Evolutionary conservation across 768 basidiomycete species (phyloP).

Genomic region (Tulasnella calospora): DNA sequence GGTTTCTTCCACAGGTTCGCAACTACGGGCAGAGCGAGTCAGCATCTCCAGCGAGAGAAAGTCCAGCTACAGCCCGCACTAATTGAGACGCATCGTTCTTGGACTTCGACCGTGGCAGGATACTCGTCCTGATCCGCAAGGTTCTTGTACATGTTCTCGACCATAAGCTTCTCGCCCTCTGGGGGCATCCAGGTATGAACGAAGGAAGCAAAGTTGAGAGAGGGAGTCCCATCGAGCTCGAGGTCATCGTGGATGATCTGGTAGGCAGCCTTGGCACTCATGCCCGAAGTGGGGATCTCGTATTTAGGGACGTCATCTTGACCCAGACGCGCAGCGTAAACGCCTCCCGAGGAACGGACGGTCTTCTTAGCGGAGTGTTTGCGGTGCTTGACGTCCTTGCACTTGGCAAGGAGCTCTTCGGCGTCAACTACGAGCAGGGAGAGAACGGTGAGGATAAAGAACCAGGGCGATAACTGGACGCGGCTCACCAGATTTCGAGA

Average conservation of each 20-base stretch:
- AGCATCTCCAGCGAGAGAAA: not conserved
- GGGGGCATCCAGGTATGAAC: slow-evolving; percentile 63
- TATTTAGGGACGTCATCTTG: slow-evolving; percentile 17
- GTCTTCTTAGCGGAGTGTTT: not conserved
- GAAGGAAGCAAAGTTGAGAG: slow-evolving; percentile 52
- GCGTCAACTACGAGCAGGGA: not conserved
- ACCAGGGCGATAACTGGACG: not conserved
- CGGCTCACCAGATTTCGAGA: not conserved
- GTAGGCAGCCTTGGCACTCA: slow-evolving; percentile 32
- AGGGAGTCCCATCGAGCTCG: slow-evolving; percentile 50
- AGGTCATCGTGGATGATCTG: slow-evolving; percentile 51
- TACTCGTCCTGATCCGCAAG: slow-evolving; percentile 68
- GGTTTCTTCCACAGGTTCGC: slow-evolving; percentile 67
- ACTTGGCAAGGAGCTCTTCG: slow-evolving; percentile 7
- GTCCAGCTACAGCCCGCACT: not conserved
- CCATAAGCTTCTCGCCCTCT: slow-evolving; percentile 51
- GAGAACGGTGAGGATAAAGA: not conserved
- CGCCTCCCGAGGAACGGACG: slow-evolving; percentile 14
- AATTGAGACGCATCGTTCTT: slow-evolving; percentile 42
- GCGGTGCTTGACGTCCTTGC: slow-evolving; percentile 10
- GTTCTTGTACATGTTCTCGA: slow-evolving; percentile 55
- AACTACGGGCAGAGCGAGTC: slow-evolving; percentile 48
- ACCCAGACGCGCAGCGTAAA: slow-evolving; percentile 16
- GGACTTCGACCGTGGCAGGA: slow-evolving; percentile 50
- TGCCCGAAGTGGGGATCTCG: slow-evolving; percentile 17